phyloP scores from a whole-genome alignment of 202 grass and related monocot genomes.

The Setaria viridis region DNA sequence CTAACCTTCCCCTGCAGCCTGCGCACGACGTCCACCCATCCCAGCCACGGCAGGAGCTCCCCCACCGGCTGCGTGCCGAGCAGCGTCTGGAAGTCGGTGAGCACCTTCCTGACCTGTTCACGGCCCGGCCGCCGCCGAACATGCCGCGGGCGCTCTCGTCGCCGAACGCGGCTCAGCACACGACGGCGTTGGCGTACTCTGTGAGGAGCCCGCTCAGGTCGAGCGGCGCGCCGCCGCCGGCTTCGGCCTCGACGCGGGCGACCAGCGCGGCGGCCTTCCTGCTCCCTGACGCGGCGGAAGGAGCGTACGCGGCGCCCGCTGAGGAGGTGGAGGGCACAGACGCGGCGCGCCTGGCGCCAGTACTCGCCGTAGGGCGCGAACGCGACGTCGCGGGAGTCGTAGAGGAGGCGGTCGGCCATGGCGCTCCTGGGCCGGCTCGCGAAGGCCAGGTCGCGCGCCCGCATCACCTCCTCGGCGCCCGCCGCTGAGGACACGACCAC shows the following conservation, averaged over 20 bases:
- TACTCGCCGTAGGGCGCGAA: constrained; percentile 38
- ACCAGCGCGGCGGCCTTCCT: constrained; percentile 40
- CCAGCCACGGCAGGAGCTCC: constrained; percentile 40
- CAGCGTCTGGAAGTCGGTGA: constrained; percentile 5
- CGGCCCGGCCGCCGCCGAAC: neutral
- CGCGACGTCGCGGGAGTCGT: constrained; percentile 48
- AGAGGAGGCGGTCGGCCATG: constrained; percentile 45
- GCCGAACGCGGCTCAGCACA: constrained; percentile 36
- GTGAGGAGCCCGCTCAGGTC: constrained; percentile 32
- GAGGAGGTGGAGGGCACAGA: too few species aligned
- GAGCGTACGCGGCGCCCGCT: constrained; percentile 16
- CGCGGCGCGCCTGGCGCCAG: too few species aligned
- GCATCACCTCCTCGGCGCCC: constrained; percentile 45
- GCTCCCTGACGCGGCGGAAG: constrained; percentile 46
- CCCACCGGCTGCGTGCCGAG: neutral
- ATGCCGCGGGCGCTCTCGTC: constrained; percentile 11
- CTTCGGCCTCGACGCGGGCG: neutral
- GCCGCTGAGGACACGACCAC: constrained; percentile 49
- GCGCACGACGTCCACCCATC: constrained; percentile 38
- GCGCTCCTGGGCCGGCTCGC: constrained; percentile 26
- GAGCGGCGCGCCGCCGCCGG: too few species aligned
- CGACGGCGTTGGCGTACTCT: constrained; percentile 46
- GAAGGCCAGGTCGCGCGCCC: constrained; percentile 10
- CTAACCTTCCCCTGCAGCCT: constrained; percentile 9
- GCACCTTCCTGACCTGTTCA: neutral